Evolutionary conservation across 2,329 filamentous ascomycete species (phyloP), one percentile per base, ranked within the genome.

Genomic region (Verticillium albo-atrum): DNA sequence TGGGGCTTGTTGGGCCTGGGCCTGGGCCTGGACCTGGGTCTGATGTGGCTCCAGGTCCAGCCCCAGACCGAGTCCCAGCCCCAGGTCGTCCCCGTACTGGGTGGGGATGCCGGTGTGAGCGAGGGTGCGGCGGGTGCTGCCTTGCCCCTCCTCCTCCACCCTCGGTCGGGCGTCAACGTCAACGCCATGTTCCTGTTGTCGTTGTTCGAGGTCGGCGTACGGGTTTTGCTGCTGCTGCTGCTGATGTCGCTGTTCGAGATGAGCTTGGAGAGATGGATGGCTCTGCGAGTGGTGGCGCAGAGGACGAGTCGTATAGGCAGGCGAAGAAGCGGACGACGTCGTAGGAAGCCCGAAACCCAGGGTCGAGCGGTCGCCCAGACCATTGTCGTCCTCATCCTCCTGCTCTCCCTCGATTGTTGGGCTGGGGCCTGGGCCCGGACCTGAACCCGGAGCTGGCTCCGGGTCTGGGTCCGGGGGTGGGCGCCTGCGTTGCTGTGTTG

Each of bases 401-500:
- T 37, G 14, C 17, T 37, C 15, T 17, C n/a, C 35, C 14, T 37
- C 35, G n/a, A 17, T 17, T 37, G 35, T 37, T 17, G 17, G 15
- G 35, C 35, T 6, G n/a, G 35, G n/a, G 35, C 35, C 35, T 17
- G 35, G 17, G 42, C 20, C 42, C 25, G 42, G n/a, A 20, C 42
- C 42, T 50, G 14, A 10, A 12, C 42, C 42, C 25, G 42, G n/a
- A 20, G 23, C 42, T 9, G 20, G 20, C 6, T 23, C n/a, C 4
- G 42, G 42, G 42, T 50, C 42, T 3, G 20, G 42, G 42, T 50
- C 42, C 20, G 42, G 55, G 52, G n/a, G 42, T 26, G 20, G 42
- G 5, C n/a, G 60, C 42, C 6, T 65, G 56, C n/a, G 60, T 58
- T 32, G 60, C 57, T 32, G 68, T 54, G 42, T 12, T 14, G 9